Conservation (phyloP, 2,329 filamentous ascomycete genomes). For the Aureobasidium lini region DNA sequence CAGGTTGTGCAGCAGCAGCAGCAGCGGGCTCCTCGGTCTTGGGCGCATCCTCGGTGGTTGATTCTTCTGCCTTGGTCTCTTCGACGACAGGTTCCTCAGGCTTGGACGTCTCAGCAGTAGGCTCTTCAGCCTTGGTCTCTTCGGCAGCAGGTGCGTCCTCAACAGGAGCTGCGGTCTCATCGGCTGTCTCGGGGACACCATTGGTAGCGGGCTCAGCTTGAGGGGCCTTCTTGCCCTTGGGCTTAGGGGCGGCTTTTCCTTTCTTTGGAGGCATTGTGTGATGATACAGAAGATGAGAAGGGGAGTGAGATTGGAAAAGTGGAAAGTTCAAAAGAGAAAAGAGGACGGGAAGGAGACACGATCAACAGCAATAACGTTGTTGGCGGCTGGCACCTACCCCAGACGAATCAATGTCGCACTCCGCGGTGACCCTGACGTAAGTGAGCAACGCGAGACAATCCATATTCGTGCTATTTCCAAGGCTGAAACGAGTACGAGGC, state of each 20-base stretch:
- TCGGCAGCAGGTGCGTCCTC: neutral
- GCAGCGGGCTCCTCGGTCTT: neutral
- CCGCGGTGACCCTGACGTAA: conserved; percentile 1
- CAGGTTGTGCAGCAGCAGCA: neutral
- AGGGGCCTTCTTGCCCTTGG: conserved; percentile 7
- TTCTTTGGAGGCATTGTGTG: conserved; percentile 18
- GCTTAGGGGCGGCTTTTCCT: conserved; percentile 6
- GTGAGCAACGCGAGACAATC: neutral
- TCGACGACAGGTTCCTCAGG: neutral
- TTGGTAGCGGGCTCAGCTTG: conserved; percentile 4
- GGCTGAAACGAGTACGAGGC: neutral
- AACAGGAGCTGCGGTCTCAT: neutral
- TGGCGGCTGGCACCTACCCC: conserved; percentile 11
- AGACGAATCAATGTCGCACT: conserved; percentile 8
- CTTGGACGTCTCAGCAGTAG: neutral
- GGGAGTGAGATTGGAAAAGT: neutral
- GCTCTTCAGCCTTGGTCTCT: neutral
- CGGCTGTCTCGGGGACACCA: neutral
- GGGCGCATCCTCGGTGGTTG: neutral
- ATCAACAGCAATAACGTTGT: neutral
- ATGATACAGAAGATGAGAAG: neutral
- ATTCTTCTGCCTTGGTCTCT: neutral
- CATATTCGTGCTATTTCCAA: neutral
- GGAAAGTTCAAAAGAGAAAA: neutral
- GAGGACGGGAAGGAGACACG: neutral